phyloP scores from a whole-genome alignment of 208 protist species.

The Acanthamoeba royreba region DNA sequence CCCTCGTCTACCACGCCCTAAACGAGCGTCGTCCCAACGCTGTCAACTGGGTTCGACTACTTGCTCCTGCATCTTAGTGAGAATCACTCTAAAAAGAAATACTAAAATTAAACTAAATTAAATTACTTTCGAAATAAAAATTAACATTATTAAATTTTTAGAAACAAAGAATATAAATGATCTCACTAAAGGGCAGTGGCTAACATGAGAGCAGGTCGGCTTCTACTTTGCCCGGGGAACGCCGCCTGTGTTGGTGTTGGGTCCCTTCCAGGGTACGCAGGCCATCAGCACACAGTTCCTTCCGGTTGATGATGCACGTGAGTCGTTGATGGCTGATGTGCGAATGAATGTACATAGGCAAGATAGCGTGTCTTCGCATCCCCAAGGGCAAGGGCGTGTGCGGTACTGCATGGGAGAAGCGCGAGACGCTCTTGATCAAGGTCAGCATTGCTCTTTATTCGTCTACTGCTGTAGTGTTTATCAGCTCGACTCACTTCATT shows the following conservation, averaged over 20 bases:
- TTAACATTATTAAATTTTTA: too few species aligned
- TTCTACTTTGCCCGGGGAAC: conserved; percentile 88
- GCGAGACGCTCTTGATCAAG: conserved; percentile 76
- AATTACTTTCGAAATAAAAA: too few species aligned
- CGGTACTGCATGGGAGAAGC: conserved; percentile 77
- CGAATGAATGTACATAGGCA: conserved; percentile 68
- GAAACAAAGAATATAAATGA: too few species aligned
- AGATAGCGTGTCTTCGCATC: conserved; percentile 88
- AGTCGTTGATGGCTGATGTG: too few species aligned
- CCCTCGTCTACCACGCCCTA: conserved; percentile 38
- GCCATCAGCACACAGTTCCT: too few species aligned
- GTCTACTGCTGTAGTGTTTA: too few species aligned
- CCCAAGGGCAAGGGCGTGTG: conserved; percentile 87
- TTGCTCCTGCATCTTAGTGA: neutral
- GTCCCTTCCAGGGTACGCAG: conserved; percentile 87
- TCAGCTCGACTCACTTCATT: neutral
- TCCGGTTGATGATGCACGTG: neutral
- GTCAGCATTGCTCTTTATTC: too few species aligned
- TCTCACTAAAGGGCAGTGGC: too few species aligned
- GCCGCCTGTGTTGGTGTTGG: conserved; percentile 81
- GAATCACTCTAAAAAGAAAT: too few species aligned
- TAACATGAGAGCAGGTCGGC: conserved; percentile 91
- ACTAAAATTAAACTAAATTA: too few species aligned
- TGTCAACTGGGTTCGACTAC: neutral
- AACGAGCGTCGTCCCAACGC: neutral